These are phyloP conservation scores for Malassezia yamatoensis DNA, from an alignment of 1,284 basidiomycete genomes.

Conservation along the genomic window DNA sequence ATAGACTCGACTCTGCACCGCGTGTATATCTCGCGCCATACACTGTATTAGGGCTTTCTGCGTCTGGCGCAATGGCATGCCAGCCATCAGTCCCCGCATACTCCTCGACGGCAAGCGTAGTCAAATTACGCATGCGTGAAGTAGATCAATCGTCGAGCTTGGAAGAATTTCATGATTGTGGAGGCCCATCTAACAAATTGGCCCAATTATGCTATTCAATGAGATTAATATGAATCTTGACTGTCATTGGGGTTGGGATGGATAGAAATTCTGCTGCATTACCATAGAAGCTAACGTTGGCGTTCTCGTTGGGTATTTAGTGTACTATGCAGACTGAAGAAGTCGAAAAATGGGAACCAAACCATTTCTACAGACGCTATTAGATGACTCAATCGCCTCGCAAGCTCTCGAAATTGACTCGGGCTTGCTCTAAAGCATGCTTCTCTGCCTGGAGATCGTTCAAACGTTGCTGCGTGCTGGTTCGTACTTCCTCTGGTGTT, in stretches of 20 bases:
- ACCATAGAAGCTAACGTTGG: too few species aligned
- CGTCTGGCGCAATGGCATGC: constrained; percentile 10
- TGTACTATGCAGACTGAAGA: too few species aligned
- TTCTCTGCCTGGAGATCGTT: constrained; percentile 30
- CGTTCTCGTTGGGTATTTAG: too few species aligned
- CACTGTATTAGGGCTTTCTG: constrained; percentile 2
- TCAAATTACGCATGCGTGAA: constrained; percentile 12
- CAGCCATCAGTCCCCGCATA: constrained; percentile 1
- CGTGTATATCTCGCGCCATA: background rate
- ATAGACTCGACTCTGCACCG: background rate
- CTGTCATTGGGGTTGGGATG: too few species aligned
- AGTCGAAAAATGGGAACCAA: too few species aligned
- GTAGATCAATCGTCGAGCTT: background rate
- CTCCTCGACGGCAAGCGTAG: constrained; percentile 7
- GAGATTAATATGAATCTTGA: too few species aligned
- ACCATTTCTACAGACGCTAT: too few species aligned
- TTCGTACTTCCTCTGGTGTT: constrained; percentile 38
- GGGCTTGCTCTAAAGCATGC: constrained; percentile 29
- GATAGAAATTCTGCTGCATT: too few species aligned
- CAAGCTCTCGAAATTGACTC: constrained; percentile 38
- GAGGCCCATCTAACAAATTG: too few species aligned
- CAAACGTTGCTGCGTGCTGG: constrained; percentile 28
- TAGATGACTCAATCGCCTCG: background rate
- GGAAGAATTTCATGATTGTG: background rate
- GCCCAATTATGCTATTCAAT: too few species aligned